Conservation (phyloP, 768 basidiomycete species). For the Cystofilobasidium bisporidii region DNA sequence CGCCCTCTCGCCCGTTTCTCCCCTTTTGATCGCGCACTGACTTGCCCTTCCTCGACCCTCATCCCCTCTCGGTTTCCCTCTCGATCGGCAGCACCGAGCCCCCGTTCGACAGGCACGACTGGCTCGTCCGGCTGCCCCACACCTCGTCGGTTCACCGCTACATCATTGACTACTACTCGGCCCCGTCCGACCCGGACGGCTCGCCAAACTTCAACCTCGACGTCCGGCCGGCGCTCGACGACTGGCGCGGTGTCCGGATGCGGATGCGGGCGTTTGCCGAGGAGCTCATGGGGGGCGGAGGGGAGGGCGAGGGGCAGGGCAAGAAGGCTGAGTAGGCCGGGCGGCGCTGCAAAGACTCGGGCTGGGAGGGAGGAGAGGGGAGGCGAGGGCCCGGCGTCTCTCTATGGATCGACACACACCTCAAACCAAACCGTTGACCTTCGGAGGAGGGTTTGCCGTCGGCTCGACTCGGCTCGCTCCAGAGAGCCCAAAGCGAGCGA, state of each 20-base stretch:
- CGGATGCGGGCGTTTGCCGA: constrained; percentile 47
- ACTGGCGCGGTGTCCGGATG: constrained; percentile 61
- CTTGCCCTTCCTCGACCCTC: not conserved
- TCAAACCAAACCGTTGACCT: no score
- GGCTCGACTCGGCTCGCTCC: no score
- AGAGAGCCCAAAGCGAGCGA: no score
- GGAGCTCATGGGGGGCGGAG: constrained; percentile 24
- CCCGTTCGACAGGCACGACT: constrained; percentile 97
- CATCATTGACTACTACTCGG: constrained; percentile 97
- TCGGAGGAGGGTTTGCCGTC: no score
- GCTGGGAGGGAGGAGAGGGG: no score
- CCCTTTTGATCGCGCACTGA: not conserved
- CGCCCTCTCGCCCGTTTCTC: not conserved
- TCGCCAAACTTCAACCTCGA: constrained; percentile 92
- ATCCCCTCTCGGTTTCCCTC: not conserved
- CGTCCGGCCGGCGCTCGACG: constrained; percentile 89
- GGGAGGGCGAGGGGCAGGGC: no score
- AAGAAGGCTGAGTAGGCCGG: no score
- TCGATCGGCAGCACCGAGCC: constrained; percentile 58
- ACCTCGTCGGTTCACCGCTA: constrained; percentile 65
- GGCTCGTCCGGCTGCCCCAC: constrained; percentile 72
- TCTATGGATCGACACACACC: no score
- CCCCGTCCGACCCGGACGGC: constrained; percentile 77
- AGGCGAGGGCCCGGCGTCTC: no score
- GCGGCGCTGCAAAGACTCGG: no score